Evolutionary conservation across 2,329 filamentous ascomycete species (phyloP).

Genomic region (Colletotrichum spaethianum): DNA sequence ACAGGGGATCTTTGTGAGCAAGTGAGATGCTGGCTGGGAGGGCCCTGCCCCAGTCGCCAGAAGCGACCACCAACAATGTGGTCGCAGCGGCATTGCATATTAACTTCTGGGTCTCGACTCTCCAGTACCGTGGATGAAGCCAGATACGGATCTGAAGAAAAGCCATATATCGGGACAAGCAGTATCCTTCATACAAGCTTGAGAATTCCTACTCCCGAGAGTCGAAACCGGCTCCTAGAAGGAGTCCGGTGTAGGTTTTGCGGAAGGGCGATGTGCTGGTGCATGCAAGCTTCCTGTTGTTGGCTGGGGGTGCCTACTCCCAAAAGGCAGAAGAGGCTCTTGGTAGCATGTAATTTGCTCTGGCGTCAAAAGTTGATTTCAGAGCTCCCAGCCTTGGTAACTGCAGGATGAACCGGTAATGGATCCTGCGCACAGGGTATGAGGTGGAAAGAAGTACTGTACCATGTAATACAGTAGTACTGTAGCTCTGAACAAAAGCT

Average conservation of each 20-base stretch:
- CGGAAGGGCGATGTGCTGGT: no score
- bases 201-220: not conserved
- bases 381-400: not conserved
- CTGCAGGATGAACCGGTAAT: not conserved
- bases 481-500: conserved; percentile 2
- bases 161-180: no score
- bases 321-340: no score
- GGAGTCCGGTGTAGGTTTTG: no score
- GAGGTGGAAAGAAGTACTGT: no score
- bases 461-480: not conserved
- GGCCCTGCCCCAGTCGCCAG: not conserved
- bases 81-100: not conserved
- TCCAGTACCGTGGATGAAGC: no score
- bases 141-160: no score
- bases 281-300: no score
- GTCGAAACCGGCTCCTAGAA: not conserved
- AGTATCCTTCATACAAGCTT: not conserved
- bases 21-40: not conserved
- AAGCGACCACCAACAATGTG: not conserved
- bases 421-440: not conserved
- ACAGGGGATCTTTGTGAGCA: not conserved
- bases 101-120: not conserved
- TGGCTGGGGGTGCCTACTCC: no score
- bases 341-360: not conserved
- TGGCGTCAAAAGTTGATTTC: not conserved